Conservation (phyloP, 306 rosid species). For the Oxytropis ochrocephala region DNA sequence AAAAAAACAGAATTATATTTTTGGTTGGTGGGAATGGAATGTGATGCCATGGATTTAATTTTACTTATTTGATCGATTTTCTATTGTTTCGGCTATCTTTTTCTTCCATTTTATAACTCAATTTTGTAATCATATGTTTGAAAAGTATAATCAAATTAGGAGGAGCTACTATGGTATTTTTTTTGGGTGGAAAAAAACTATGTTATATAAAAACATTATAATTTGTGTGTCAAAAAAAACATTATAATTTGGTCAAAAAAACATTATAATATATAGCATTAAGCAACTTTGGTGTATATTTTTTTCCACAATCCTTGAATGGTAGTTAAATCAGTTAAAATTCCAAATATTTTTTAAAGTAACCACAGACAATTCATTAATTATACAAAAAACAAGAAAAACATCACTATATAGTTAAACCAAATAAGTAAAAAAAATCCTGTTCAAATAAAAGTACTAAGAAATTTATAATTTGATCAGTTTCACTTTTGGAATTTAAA, state of each 20-base stretch:
- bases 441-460: no score
- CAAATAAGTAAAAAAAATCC: no score
- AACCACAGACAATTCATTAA: background rate
- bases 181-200: no score
- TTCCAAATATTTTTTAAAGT: background rate
- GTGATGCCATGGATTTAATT: background rate
- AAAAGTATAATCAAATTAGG: background rate
- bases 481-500: background rate
- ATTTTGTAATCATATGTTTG: background rate
- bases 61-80: background rate
- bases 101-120: constrained; percentile 6
- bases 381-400: background rate
- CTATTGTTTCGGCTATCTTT: background rate
- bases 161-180: background rate
- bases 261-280: no score
- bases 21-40: constrained; percentile 14
- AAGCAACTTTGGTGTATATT: background rate
- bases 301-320: background rate
- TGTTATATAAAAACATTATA: no score
- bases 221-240: no score
- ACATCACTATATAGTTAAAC: background rate
- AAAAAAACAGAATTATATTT: background rate
- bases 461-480: background rate
- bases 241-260: no score
- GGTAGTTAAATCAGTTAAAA: background rate